These are phyloP conservation scores for Boletus holoroseus DNA, from an alignment of 1,284 basidiomycete genomes.

Conservation along the genomic window DNA sequence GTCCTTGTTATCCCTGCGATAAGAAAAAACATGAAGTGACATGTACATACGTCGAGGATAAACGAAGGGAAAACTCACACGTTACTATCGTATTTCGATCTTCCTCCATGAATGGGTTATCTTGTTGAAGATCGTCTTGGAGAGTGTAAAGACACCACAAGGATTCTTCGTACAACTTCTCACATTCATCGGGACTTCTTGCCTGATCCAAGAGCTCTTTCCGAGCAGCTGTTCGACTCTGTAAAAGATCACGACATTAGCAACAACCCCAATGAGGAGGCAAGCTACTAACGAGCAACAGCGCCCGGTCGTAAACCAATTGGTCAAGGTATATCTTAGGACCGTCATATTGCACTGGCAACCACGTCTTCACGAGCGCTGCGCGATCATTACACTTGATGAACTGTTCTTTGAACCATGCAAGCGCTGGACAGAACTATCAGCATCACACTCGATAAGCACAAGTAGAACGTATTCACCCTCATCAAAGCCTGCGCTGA, in stretches of 20 bases:
- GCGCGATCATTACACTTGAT: slow-evolving; percentile 73
- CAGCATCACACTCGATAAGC: not conserved
- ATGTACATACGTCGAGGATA: not conserved
- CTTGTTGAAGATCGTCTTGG: slow-evolving; percentile 85
- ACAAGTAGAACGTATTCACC: slow-evolving; percentile 40
- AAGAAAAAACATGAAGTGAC: not conserved
- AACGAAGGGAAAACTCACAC: slow-evolving; percentile 47
- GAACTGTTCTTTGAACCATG: slow-evolving; percentile 75
- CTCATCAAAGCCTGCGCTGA: slow-evolving; percentile 73
- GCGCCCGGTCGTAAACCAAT: slow-evolving; percentile 74
- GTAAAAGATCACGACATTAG: slow-evolving; percentile 8
- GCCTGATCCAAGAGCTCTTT: slow-evolving; percentile 86
- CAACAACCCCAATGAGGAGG: not conserved
- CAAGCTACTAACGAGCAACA: slow-evolving; percentile 50
- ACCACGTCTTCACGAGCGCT: slow-evolving; percentile 74
- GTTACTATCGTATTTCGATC: slow-evolving; percentile 77
- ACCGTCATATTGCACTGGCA: slow-evolving; percentile 66
- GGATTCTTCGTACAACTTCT: slow-evolving; percentile 91
- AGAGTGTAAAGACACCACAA: slow-evolving; percentile 89
- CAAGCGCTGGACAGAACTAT: slow-evolving; percentile 44
- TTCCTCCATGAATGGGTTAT: slow-evolving; percentile 79
- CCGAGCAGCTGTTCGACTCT: slow-evolving; percentile 89
- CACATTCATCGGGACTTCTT: slow-evolving; percentile 73
- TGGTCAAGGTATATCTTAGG: slow-evolving; percentile 75
- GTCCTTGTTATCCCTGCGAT: slow-evolving; percentile 71